phyloP scores from a whole-genome alignment of 2,329 filamentous ascomycete species.

The Ascochyta clinopodiicola region DNA sequence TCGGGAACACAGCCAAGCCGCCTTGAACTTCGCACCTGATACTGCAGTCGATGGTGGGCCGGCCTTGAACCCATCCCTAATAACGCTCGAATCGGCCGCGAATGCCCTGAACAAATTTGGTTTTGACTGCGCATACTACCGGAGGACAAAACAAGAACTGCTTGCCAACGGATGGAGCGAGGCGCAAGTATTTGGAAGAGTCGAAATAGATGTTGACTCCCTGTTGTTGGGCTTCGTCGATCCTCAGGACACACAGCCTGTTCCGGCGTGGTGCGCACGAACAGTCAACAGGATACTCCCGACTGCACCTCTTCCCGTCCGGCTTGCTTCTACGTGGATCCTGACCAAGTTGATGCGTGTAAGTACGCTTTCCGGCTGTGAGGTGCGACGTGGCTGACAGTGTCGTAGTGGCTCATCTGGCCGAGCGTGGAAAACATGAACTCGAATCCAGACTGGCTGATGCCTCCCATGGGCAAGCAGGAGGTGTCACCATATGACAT shows the following conservation, averaged over 20 bases:
- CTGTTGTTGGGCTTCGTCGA: slow-evolving; percentile 44
- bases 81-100: slow-evolving; percentile 26
- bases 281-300: slow-evolving; percentile 42
- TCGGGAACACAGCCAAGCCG: slow-evolving; percentile 43
- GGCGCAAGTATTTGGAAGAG: slow-evolving; percentile 41
- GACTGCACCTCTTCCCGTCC: slow-evolving; percentile 31
- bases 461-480: slow-evolving; percentile 37
- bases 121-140: slow-evolving; percentile 44
- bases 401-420: slow-evolving; percentile 45
- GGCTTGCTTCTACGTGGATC: slow-evolving; percentile 42
- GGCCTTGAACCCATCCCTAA: slow-evolving; percentile 27
- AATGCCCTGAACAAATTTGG: slow-evolving; percentile 40
- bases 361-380: slow-evolving; percentile 17
- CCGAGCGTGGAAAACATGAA: slow-evolving; percentile 47
- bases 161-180: slow-evolving; percentile 43
- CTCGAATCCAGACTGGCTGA: slow-evolving; percentile 44
- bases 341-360: slow-evolving; percentile 47
- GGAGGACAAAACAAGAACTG: slow-evolving; percentile 41
- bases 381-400: slow-evolving; percentile 15
- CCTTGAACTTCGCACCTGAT: slow-evolving; percentile 33
- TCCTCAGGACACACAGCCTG: slow-evolving; percentile 41
- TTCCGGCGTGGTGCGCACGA: slow-evolving; percentile 43
- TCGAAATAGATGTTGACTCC: slow-evolving; percentile 45
- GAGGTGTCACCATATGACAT: slow-evolving; percentile 43
- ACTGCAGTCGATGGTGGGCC: slow-evolving; percentile 26